Evolutionary conservation across 306 rosid species (phyloP), one percentile per base, ranked within the genome.

Genomic region (Nissolia schottii): DNA sequence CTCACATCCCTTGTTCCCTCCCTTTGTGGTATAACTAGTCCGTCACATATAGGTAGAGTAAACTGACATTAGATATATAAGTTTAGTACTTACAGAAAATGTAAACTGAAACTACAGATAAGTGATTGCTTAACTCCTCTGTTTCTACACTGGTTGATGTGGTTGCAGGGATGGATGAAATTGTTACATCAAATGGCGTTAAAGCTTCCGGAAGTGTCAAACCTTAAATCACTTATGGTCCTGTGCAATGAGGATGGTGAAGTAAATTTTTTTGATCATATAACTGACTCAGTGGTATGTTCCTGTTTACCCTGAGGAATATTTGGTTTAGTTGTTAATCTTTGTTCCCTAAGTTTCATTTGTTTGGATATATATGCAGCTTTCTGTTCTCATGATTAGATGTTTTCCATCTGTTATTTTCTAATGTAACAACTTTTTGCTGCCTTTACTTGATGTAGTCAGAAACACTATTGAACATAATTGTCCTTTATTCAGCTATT

Each of bases 81-180:
- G 24, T 45, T 68, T 10, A 54, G 50, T 57, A 11, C 55, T 37
- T 10, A 16, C 35, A 43, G 32, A 57, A 63, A 54, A 31, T 53
- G 40, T 43, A 31, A 23, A 13, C 24, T 41, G 62, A 53, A 71
- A 35, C 59, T 35, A 24, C 55, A n/a, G 25, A 20, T 40, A 50
- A 64, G 12, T 12, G 5, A 54, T 57, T 70, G 14, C 49, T 24
- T 43, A 41, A 66, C 61, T 74, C 60, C 46, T 48, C 41, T 46
- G 46, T 71, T 76, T 62, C 73, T 76, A 22, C 50, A 20, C 62
- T 75, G 11, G 63, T 60, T 77, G 54, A 45, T 65, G 49, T 60
- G 71, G 67, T 71, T 85, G 77, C 90, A 94, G 97, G 98, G 87
- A 73, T 94, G 98, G 98, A 73, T 91, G 18, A 82, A 86, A 71